Evolutionary conservation across 2,329 filamentous ascomycete genomes (phyloP).

Genomic region (Claviceps sp.): DNA sequence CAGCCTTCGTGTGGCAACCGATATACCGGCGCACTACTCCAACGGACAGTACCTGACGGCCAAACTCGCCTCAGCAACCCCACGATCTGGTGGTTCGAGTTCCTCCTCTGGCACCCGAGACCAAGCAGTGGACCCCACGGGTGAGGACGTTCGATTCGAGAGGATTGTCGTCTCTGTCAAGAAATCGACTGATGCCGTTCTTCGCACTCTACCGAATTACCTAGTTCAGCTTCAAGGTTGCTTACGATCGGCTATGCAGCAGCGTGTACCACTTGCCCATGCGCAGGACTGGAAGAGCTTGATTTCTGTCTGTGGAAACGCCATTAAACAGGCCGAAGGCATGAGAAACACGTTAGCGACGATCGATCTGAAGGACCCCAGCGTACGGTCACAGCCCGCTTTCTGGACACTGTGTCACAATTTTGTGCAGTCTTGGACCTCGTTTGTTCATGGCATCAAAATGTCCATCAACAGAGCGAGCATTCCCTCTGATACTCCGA

Average conservation of each 20-base stretch:
- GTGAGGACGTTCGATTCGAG: conserved; percentile 73
- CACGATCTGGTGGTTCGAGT: conserved; percentile 74
- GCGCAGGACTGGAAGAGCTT: conserved; percentile 56
- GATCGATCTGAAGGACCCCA: conserved; percentile 77
- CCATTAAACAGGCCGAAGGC: conserved; percentile 59
- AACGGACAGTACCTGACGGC: conserved; percentile 37
- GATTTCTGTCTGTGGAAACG: conserved; percentile 55
- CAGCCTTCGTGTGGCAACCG: conserved; percentile 43
- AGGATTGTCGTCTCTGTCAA: conserved; percentile 66
- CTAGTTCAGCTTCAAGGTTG: conserved; percentile 52
- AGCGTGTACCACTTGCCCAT: conserved; percentile 44
- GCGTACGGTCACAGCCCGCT: conserved; percentile 47
- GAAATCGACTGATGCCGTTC: conserved; percentile 58
- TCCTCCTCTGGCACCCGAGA: conserved; percentile 35
- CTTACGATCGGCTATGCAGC: conserved; percentile 48
- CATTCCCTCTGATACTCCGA: conserved; percentile 53
- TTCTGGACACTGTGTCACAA: conserved; percentile 63
- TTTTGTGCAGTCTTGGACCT: conserved; percentile 57
- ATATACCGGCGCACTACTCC: conserved; percentile 32
- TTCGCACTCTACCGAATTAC: conserved; percentile 57
- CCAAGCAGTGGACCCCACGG: conserved; percentile 47
- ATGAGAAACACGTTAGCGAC: conserved; percentile 60
- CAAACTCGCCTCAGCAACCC: conserved; percentile 49
- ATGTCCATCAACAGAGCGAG: conserved; percentile 36
- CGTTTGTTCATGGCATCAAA: conserved; percentile 49